Conservation (phyloP, 352 stramenopile species). For the Pythium coloratum region DNA sequence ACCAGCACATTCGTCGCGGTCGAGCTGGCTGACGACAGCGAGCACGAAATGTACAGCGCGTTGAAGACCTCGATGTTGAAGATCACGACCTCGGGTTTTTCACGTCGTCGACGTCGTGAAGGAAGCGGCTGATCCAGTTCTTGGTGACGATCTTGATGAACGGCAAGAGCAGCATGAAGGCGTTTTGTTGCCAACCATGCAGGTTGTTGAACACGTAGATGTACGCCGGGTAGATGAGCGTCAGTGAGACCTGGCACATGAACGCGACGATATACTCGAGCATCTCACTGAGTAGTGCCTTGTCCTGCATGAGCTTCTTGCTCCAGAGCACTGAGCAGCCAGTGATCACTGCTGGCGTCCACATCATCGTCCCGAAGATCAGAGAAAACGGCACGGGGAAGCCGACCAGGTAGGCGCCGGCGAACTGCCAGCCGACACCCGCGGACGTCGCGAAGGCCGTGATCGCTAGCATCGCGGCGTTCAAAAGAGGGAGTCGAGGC, state of each 20-base stretch:
- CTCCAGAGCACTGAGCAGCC: constrained; percentile 29
- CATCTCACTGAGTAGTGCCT: constrained; percentile 19
- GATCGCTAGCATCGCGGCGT: constrained; percentile 3
- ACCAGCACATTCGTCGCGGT: constrained; percentile 24
- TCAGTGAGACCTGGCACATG: constrained; percentile 34
- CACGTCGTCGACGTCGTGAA: constrained; percentile 28
- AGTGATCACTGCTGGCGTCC: constrained; percentile 17
- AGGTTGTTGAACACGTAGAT: constrained; percentile 34
- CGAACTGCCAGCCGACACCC: constrained; percentile 21
- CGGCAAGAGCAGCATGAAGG: constrained; percentile 38
- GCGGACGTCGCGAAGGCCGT: constrained; percentile 25
- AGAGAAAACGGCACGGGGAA: constrained; percentile 42
- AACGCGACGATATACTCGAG: constrained; percentile 28
- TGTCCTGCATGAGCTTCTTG: constrained; percentile 19
- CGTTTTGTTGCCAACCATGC: constrained; percentile 15
- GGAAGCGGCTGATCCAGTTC: constrained; percentile 33
- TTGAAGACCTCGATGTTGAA: constrained; percentile 54
- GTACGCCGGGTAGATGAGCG: constrained; percentile 42
- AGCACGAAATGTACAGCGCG: constrained; percentile 35
- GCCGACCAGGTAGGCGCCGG: constrained; percentile 26
- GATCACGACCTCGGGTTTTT: constrained; percentile 39
- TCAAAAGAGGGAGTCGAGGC: not conserved
- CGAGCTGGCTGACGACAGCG: constrained; percentile 32
- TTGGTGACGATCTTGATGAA: constrained; percentile 45
- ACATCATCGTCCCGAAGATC: constrained; percentile 25